A percentile compares a stretch with the other conserved stretches of the same genome.
Conservation (phyloP, 192 early-diverging fungal genomes). For the Umbelopsis vinacea region DNA sequence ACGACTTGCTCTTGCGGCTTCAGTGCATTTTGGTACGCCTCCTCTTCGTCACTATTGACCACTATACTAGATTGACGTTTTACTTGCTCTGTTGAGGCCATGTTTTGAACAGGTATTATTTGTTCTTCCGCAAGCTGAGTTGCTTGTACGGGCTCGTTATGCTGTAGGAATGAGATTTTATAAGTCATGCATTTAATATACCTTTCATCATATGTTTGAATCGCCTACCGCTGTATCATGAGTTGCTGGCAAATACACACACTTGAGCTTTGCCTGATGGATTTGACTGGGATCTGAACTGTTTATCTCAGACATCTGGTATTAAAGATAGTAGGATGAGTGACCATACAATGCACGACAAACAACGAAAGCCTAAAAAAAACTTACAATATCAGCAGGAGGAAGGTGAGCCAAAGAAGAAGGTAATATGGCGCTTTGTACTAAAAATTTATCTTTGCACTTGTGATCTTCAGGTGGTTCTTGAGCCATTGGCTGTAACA, state of each 20-base stretch:
- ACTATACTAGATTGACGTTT: background rate
- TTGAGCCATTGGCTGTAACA: conserved; percentile 91
- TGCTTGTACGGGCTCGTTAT: background rate
- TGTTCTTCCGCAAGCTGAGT: background rate
- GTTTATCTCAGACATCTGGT: conserved; percentile 18
- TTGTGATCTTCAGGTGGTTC: conserved; percentile 79
- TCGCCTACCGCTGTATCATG: background rate
- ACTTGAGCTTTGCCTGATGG: conserved; percentile 13
- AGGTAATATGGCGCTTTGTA: conserved; percentile 84
- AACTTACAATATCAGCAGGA: conserved; percentile 18
- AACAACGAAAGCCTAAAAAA: background rate
- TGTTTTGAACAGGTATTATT: background rate
- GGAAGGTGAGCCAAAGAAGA: conserved; percentile 36
- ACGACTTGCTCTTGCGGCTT: background rate
- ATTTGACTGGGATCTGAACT: background rate
- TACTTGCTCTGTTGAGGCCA: background rate
- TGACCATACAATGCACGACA: background rate
- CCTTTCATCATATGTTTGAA: background rate
- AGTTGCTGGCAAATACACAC: background rate
- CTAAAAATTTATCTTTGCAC: conserved; percentile 96
- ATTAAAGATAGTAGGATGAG: background rate
- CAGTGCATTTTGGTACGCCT: background rate
- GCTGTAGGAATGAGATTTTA: background rate
- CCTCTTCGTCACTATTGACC: conserved; percentile 4
- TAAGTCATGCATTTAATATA: background rate